Conservation (phyloP, 805 yeast species). For the Candida bentonensis region DNA sequence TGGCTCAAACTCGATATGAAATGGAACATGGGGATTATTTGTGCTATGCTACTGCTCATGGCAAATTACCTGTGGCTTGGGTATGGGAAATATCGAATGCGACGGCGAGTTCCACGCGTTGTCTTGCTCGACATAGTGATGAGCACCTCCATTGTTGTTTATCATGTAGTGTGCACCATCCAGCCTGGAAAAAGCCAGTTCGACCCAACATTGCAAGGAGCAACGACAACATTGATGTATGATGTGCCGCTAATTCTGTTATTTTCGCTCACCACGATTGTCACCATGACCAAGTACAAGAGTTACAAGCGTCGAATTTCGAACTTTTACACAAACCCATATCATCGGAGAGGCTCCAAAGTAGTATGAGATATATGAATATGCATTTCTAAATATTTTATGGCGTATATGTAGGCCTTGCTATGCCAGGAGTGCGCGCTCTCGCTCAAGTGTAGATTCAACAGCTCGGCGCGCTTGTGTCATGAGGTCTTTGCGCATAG, state of each 20-base stretch:
- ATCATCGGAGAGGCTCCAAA: not conserved
- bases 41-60: not conserved
- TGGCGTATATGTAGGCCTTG: not conserved
- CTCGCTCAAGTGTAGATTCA: not conserved
- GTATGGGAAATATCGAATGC: not conserved
- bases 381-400: not conserved
- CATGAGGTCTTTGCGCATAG: not conserved
- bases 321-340: not conserved
- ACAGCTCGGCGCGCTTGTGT: not conserved
- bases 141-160: not conserved
- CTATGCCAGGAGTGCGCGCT: not conserved
- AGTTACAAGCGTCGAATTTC: not conserved
- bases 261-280: not conserved
- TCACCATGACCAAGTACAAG: not conserved
- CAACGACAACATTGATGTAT: not conserved
- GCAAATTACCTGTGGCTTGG: not conserved
- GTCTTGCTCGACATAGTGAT: not conserved
- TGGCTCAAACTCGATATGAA: not conserved
- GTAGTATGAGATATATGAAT: not conserved
- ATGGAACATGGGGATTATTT: not conserved
- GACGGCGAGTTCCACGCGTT: not conserved
- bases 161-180: not conserved
- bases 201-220: not conserved
- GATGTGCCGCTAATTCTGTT: not conserved
- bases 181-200: not conserved